Percentiles rank a stretch among this genome's conserved stretches.
phyloP scores from a whole-genome alignment of 352 stramenopile species.

The Pythium grandisporangium region DNA sequence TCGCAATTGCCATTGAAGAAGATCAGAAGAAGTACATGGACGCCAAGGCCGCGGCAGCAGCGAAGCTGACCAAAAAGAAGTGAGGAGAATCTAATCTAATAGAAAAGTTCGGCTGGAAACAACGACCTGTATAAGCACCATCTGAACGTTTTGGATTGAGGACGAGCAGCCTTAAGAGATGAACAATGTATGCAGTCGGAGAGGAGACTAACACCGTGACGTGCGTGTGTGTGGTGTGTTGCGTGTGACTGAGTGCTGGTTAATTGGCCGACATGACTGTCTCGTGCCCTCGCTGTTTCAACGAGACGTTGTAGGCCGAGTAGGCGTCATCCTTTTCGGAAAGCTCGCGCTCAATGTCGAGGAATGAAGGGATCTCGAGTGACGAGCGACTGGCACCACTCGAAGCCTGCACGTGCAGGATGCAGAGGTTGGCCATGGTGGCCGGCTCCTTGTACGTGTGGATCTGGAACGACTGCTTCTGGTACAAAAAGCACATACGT shows the following conservation, averaged over 20 bases:
- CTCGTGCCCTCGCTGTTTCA: constrained; percentile 20
- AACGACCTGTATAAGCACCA: too few species aligned
- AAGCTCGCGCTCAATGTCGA: constrained; percentile 64
- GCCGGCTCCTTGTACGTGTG: constrained; percentile 80
- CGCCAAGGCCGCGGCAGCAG: constrained; percentile 29
- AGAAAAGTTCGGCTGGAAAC: too few species aligned
- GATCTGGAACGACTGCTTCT: constrained; percentile 84
- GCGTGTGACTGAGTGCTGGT: background rate
- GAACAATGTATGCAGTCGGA: too few species aligned
- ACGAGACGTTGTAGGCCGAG: constrained; percentile 78
- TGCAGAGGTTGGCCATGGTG: constrained; percentile 42
- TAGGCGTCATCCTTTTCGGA: constrained; percentile 43
- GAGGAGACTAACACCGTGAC: too few species aligned
- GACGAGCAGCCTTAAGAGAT: too few species aligned
- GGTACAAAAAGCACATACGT: constrained; percentile 80
- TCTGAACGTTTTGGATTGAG: too few species aligned
- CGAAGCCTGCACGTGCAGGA: constrained; percentile 73
- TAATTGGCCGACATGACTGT: background rate
- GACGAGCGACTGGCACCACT: constrained; percentile 33
- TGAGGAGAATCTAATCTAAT: constrained; percentile 9
- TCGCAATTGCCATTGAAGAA: constrained; percentile 38
- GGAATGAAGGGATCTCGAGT: constrained; percentile 64
- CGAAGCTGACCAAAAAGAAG: constrained; percentile 59
- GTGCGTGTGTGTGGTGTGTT: too few species aligned
- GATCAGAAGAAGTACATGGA: constrained; percentile 49